phyloP scores from a whole-genome alignment of 305 asterid genomes.

The Fraxinus greggii region DNA sequence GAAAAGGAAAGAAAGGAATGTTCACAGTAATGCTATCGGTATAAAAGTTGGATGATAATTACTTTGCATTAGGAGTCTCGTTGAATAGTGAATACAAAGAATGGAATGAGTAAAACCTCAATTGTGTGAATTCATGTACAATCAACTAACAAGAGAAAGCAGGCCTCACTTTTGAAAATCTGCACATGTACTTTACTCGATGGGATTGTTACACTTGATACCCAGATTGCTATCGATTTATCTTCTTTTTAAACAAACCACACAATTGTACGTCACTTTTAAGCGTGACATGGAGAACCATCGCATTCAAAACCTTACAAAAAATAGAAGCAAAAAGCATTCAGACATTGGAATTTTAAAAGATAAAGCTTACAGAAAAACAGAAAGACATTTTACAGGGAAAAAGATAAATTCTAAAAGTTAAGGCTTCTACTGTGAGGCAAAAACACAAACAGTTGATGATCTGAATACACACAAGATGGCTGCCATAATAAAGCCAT shows the following conservation, averaged over 20 bases:
- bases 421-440: not conserved
- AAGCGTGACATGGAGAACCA: not conserved
- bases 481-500: not conserved
- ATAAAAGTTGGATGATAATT: not conserved
- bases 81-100: not conserved
- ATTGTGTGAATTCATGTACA: not conserved
- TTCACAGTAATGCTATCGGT: not conserved
- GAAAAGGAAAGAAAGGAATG: not conserved
- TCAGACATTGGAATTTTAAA: not conserved
- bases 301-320: not conserved
- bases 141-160: not conserved
- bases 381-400: not conserved
- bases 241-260: not conserved
- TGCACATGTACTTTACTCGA: not conserved
- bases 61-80: not conserved
- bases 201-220: not conserved
- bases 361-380: too few species aligned
- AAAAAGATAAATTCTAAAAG: too few species aligned
- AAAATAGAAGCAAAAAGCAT: not conserved
- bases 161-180: not conserved
- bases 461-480: not conserved
- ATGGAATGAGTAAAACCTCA: not conserved
- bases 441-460: not conserved
- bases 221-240: not conserved
- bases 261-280: not conserved